These are phyloP conservation scores for Aspergillus calidoustus DNA, from an alignment of 2,329 filamentous ascomycete species.

Conservation along the genomic window DNA sequence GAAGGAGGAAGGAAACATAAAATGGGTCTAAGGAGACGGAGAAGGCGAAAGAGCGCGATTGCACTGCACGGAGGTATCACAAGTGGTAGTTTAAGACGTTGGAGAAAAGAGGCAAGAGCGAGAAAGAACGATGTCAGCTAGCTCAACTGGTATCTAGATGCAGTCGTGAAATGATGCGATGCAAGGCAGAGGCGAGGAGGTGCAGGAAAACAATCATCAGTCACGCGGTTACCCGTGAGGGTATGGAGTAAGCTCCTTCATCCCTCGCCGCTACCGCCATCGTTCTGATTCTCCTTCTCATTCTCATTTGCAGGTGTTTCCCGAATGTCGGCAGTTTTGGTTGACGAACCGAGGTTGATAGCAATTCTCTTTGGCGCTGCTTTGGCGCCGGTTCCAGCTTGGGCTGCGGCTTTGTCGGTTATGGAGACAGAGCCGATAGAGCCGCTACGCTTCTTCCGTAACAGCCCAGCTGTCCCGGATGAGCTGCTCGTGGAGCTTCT, in stretches of 20 bases:
- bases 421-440: slow-evolving; percentile 32
- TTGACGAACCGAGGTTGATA: slow-evolving; percentile 43
- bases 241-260: slow-evolving; percentile 18
- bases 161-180: slow-evolving; percentile 25
- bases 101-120: slow-evolving; percentile 10
- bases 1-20: neutral
- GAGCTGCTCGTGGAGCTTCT: slow-evolving; percentile 49
- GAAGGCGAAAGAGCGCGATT: neutral
- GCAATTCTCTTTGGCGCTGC: slow-evolving; percentile 45
- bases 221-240: neutral
- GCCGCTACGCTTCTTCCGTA: slow-evolving; percentile 40
- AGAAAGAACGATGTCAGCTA: slow-evolving; percentile 22
- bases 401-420: slow-evolving; percentile 32
- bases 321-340: slow-evolving; percentile 25
- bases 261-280: slow-evolving; percentile 28
- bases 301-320: slow-evolving; percentile 30
- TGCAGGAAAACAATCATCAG: neutral
- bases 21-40: neutral
- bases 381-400: slow-evolving; percentile 23
- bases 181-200: neutral
- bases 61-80: neutral
- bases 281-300: slow-evolving; percentile 35
- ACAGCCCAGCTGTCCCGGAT: slow-evolving; percentile 35
- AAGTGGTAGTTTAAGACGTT: neutral
- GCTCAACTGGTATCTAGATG: slow-evolving; percentile 34